Evolutionary conservation across 768 basidiomycete species (phyloP), one percentile per base, ranked within the genome.

Genomic region (Russula ochroleuca): DNA sequence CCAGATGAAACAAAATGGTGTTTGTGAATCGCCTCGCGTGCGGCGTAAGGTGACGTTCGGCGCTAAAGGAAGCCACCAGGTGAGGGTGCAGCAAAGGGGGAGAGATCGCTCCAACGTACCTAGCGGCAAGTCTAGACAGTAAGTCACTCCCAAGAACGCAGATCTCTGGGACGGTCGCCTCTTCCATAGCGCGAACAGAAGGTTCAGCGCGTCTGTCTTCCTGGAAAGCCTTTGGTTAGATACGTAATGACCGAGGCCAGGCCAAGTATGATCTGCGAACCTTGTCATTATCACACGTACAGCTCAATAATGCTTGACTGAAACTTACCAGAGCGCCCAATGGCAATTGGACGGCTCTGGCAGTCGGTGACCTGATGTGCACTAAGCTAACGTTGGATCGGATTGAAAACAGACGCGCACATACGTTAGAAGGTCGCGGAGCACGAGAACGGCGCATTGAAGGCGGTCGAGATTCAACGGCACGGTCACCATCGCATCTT

Each of bases 341-440:
- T 0, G 92, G 90, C 10, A 93, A 70, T 65, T 80, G 78, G 0
- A 93, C 84, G 19, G 88, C 84, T 10, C 91, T 83, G 49, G 80
- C 77, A 2, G 79, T 77, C 2, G 79, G 73, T 14, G 84, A 75
- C 51, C 88, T 91, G 56, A 55, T 64, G 41, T 60, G 61, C 50
- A 70, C n/a, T 68, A n/a, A 21, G 43, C 25, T 53, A 59, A 49
- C 40, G 62, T 13, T 33, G 57, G 17, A 35, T 57, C 40, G 9
- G 23, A 19, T 40, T 41, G 19, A 17, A 6, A 15, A 7, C 2
- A 14, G 28, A 62, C 25, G 21, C 57, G 59, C 25, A 19, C 68
- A 54, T 73, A 88, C 88, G 76, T 77, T 40, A 92, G 69, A 28
- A 92, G 75, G 35, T 82, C 80, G 52, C 73, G 70, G 6, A 93